A percentile compares a stretch with the other conserved stretches of the same genome.
phyloP scores from a whole-genome alignment of 441 rosid genomes.

The Pelargonium citronellum region DNA sequence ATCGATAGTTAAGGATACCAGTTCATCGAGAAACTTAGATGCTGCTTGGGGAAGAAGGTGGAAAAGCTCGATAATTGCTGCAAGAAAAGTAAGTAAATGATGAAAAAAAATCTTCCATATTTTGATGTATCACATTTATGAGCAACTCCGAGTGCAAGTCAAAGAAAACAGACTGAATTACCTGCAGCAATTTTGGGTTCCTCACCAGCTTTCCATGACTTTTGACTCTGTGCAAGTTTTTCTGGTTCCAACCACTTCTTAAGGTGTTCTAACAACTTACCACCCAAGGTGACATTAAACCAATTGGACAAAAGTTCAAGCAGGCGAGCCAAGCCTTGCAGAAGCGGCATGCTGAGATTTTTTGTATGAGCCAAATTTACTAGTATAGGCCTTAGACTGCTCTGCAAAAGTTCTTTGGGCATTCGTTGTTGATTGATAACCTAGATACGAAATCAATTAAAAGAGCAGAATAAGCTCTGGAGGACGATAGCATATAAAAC shows the following conservation, averaged over 20 bases:
- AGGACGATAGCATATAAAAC: not conserved
- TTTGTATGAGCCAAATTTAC: slow-evolving; percentile 95
- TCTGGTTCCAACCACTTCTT: slow-evolving; percentile 99
- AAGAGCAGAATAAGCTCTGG: slow-evolving; percentile 1
- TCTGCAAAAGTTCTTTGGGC: slow-evolving; percentile 99
- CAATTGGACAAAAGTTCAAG: slow-evolving; percentile 97
- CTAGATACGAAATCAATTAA: slow-evolving; percentile 33
- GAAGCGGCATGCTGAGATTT: slow-evolving; percentile 97
- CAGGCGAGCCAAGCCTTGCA: slow-evolving; percentile 94
- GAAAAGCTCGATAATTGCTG: slow-evolving; percentile 99
- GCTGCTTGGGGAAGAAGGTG: slow-evolving; percentile 98
- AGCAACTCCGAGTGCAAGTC: slow-evolving; percentile 9
- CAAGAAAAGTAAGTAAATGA: slow-evolving; percentile 26
- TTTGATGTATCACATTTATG: not conserved
- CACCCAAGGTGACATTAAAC: slow-evolving; percentile 97
- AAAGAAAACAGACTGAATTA: slow-evolving; percentile 29
- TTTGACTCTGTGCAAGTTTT: slow-evolving; percentile 85
- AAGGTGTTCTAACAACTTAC: slow-evolving; percentile 95
- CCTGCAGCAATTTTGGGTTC: slow-evolving; percentile 99
- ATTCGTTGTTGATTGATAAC: slow-evolving; percentile 93
- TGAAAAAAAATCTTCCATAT: not conserved
- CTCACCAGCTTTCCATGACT: slow-evolving; percentile 98
- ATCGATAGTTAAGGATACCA: slow-evolving; percentile 85
- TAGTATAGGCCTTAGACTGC: slow-evolving; percentile 95
- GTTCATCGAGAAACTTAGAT: slow-evolving; percentile 89